phyloP scores from a whole-genome alignment of 164 flowering plant genomes.

The Magnolia changhungtana region DNA sequence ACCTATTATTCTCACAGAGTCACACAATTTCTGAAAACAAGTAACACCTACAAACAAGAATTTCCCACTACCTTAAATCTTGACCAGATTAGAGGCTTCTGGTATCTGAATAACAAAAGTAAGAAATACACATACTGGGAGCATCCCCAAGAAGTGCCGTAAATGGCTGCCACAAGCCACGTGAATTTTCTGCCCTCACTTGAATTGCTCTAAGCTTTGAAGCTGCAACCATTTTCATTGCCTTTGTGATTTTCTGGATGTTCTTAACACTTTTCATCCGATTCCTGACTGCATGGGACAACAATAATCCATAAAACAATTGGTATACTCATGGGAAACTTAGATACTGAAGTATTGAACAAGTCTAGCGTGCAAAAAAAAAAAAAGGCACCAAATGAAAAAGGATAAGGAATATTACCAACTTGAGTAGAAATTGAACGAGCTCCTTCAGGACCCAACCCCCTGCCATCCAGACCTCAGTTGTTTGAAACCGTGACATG shows the following conservation, averaged over 20 bases:
- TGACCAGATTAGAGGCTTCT: too few relatives aligned
- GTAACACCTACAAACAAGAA: too few relatives aligned
- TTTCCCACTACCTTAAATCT: too few relatives aligned
- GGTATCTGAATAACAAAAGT: background rate
- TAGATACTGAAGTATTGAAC: background rate
- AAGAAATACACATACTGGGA: slow-evolving; percentile 57
- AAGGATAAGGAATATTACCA: slow-evolving; percentile 39
- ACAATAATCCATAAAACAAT: background rate
- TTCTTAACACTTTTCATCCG: slow-evolving; percentile 97
- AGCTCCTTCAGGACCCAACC: slow-evolving; percentile 54
- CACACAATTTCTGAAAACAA: too few relatives aligned
- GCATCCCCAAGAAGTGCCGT: slow-evolving; percentile 91
- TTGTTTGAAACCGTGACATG: background rate
- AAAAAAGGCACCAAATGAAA: background rate
- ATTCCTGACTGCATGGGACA: slow-evolving; percentile 63
- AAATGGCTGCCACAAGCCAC: slow-evolving; percentile 98
- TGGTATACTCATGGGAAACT: background rate
- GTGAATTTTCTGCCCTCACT: slow-evolving; percentile 85
- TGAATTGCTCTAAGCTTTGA: slow-evolving; percentile 89
- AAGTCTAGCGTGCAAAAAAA: background rate
- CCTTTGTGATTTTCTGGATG: slow-evolving; percentile 97
- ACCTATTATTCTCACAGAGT: too few relatives aligned
- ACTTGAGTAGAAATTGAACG: slow-evolving; percentile 89
- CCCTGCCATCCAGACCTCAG: slow-evolving; percentile 42
- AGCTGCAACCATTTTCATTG: slow-evolving; percentile 99